Conservation (phyloP, 257 asterid species). For the Prunella vulgaris region DNA sequence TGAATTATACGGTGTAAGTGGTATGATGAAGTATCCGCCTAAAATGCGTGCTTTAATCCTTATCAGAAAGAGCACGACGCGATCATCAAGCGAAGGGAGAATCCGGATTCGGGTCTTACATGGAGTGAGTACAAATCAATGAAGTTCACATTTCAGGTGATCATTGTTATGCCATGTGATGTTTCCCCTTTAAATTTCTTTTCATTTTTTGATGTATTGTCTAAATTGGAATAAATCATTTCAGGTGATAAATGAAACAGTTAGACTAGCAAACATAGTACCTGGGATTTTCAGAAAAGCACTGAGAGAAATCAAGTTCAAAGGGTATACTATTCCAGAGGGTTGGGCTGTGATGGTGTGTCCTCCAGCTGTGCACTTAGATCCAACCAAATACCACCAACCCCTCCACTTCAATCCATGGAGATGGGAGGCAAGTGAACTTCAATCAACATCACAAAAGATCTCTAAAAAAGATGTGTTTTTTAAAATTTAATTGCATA, state of each 20-base stretch:
- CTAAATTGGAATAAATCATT: background rate
- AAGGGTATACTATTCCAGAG: conserved; percentile 83
- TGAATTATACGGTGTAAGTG: no score
- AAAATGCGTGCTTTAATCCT: conserved; percentile 13
- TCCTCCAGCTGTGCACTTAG: conserved; percentile 91
- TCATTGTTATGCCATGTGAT: no score
- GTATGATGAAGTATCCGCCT: no score
- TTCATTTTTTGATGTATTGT: no score
- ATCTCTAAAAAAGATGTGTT: no score
- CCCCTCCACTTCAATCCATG: conserved; percentile 88
- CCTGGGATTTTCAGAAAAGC: conserved; percentile 90
- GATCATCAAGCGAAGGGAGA: conserved; percentile 50
- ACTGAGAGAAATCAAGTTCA: conserved; percentile 57
- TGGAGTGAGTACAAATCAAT: conserved; percentile 87
- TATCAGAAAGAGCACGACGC: conserved; percentile 81
- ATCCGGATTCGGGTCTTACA: conserved; percentile 59
- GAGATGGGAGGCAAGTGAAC: conserved; percentile 82
- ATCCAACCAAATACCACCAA: conserved; percentile 60
- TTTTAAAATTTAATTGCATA: no score
- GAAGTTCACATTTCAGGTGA: conserved; percentile 83
- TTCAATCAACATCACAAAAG: background rate
- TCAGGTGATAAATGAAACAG: conserved; percentile 88
- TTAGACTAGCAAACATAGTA: conserved; percentile 84
- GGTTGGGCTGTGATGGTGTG: conserved; percentile 96
- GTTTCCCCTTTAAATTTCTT: no score